These are phyloP conservation scores for Solanum medicagineum DNA, from an alignment of 257 asterid genomes.

Conservation along the genomic window DNA sequence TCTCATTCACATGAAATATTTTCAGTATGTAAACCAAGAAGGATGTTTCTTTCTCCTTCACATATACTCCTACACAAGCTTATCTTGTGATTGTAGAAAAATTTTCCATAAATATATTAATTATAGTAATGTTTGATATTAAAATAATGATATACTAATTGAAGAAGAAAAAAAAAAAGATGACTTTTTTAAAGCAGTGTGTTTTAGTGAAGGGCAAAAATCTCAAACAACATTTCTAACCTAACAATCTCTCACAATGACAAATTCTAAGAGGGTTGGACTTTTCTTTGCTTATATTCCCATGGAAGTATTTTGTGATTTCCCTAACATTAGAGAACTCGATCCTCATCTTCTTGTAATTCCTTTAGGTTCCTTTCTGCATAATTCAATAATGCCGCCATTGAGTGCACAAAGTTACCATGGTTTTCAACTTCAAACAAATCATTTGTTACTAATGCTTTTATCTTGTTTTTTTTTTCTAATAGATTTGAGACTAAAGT, in stretches of 20 bases:
- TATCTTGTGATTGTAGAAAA: no score
- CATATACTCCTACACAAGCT: no score
- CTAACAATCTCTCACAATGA: conserved; percentile 83
- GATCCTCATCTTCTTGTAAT: conserved; percentile 55
- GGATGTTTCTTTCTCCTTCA: no score
- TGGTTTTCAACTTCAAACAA: conserved; percentile 31
- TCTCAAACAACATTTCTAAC: no score
- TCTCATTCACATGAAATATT: no score
- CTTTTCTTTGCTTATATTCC: conserved; percentile 78
- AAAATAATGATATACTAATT: no score
- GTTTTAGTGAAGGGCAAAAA: no score
- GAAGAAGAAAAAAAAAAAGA: no score
- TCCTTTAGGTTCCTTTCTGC: conserved; percentile 55
- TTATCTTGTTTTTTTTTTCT: conserved; percentile 30
- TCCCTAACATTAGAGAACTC: conserved; percentile 61
- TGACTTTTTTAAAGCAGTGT: no score
- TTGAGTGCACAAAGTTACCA: conserved; percentile 44
- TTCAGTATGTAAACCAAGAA: no score
- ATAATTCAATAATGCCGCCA: conserved; percentile 43
- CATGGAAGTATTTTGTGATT: conserved; percentile 88
- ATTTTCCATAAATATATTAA: no score
- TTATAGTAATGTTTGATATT: no score
- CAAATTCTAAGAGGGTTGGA: conserved; percentile 66
- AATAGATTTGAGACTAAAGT: conserved; percentile 56
- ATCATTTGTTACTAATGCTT: conserved; percentile 24